These are phyloP conservation scores for Diaporthe vaccinii DNA, from an alignment of 2,329 filamentous ascomycete genomes.

Conservation along the genomic window DNA sequence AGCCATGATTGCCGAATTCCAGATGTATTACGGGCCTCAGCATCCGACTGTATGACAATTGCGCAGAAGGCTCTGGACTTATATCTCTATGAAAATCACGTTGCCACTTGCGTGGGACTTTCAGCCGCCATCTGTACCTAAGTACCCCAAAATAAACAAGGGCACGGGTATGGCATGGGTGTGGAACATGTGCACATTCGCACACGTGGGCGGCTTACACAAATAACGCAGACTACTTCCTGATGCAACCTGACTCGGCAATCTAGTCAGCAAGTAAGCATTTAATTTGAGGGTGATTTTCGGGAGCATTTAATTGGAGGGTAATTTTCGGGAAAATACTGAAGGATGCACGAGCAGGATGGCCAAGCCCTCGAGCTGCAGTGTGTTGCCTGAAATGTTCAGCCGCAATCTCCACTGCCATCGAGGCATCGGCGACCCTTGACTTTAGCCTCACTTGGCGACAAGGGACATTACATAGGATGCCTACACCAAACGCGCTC, in stretches of 20 bases:
- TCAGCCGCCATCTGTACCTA: background rate
- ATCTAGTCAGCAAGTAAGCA: background rate
- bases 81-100: background rate
- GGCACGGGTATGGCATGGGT: background rate
- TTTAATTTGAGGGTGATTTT: background rate
- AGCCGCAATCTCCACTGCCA: slow-evolving; percentile 20
- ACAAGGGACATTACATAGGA: background rate
- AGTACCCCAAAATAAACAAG: background rate
- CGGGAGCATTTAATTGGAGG: slow-evolving; percentile 5
- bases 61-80: background rate
- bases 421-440: background rate
- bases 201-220: background rate
- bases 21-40: background rate
- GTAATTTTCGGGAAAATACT: too few species aligned
- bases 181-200: background rate
- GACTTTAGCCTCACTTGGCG: background rate
- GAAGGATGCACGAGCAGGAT: slow-evolving; percentile 16
- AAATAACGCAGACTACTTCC: background rate
- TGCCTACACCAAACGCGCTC: background rate
- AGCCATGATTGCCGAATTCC: background rate
- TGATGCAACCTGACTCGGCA: background rate
- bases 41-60: too few species aligned
- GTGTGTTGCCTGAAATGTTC: slow-evolving; percentile 18
- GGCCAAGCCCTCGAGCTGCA: background rate
- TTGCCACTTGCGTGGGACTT: background rate